phyloP scores from a whole-genome alignment of 495 filamentous ascomycete species.

The Hypomontagnella submonticulosa region DNA sequence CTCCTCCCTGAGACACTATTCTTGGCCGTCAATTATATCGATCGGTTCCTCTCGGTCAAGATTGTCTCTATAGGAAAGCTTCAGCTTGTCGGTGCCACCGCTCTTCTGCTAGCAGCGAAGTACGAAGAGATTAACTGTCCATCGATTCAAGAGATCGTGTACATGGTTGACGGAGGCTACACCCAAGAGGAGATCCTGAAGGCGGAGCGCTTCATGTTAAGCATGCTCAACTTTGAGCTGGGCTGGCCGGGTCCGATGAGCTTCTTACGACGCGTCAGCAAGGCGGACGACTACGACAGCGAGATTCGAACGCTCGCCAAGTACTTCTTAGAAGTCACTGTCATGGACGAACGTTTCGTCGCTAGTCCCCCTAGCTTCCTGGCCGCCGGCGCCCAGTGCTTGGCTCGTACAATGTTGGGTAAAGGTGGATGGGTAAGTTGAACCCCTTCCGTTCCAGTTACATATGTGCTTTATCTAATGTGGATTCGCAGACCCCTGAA shows the following conservation, averaged over 20 bases:
- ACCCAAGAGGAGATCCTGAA: constrained; percentile 91
- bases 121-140: constrained; percentile 99
- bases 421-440: constrained; percentile 93
- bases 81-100: constrained; percentile 95
- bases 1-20: constrained; percentile 95
- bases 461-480: constrained; percentile 37
- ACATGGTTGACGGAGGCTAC: constrained; percentile 97
- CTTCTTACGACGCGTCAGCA: constrained; percentile 95
- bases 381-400: constrained; percentile 91
- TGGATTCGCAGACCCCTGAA: constrained; percentile 68
- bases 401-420: constrained; percentile 86
- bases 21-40: constrained; percentile 93
- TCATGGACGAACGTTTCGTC: constrained; percentile 99
- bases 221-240: constrained; percentile 91
- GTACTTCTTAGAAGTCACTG: constrained; percentile 95
- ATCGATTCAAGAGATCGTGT: constrained; percentile 93
- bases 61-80: constrained; percentile 94
- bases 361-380: constrained; percentile 88
- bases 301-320: constrained; percentile 96
- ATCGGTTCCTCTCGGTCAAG: constrained; percentile 94
- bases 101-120: constrained; percentile 95
- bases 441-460: constrained; percentile 1
- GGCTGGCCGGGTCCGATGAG: constrained; percentile 99
- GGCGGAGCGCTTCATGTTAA: constrained; percentile 97
- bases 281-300: constrained; percentile 96